Base-by-base conservation (phyloP, 345 rosid species). In the Dipteronia dyeriana region DNA sequence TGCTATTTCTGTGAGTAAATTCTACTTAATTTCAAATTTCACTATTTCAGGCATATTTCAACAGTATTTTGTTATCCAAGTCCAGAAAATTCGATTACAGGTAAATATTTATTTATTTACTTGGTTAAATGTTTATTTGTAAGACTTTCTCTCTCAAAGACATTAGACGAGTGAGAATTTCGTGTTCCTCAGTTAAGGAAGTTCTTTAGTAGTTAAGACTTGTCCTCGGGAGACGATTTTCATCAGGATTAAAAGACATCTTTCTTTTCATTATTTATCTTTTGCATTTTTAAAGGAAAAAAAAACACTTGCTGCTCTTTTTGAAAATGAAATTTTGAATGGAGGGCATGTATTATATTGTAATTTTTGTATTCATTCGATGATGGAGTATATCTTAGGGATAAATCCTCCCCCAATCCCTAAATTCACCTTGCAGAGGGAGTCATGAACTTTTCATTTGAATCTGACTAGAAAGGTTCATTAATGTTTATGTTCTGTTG, bases 41-140 rank as follows among this genome's bases (percentile, higher is more conserved):
- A 9, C 10, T 77, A 26, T 82, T 82, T 41, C 91, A 95, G 97
- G 97, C 62, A 81, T 90, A 67, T 90, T 93, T 78, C 97, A 93
- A 67, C 98, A 95, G 70, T 95, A 92, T 80, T 85, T 93, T 60
- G 98, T 95, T 79, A 87, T 85, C 80, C 97, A 95, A 86, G 98
- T 95, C 80, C 95, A 89, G 82, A 92, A 93, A 86, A 91, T 95
- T 81, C 92, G 97, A 19, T 84, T 95, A 51, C 97, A 95, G 92
- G 98, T 95, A 82, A 74, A 74, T 26, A 3, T 60, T 60, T 61
- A 17, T 53, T n/a, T 20, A 61, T 53, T 17, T 13, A 29, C 11
- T 45, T 65, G 11, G 8, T 65, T 43, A 68, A 23, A 51, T 70
- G 23, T 13, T 47, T 67, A n/a, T 9, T 45, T 8, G 43, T 8